phyloP scores from a whole-genome alignment of 176 grass and related monocot genomes.

The Paspalum vaginatum region DNA sequence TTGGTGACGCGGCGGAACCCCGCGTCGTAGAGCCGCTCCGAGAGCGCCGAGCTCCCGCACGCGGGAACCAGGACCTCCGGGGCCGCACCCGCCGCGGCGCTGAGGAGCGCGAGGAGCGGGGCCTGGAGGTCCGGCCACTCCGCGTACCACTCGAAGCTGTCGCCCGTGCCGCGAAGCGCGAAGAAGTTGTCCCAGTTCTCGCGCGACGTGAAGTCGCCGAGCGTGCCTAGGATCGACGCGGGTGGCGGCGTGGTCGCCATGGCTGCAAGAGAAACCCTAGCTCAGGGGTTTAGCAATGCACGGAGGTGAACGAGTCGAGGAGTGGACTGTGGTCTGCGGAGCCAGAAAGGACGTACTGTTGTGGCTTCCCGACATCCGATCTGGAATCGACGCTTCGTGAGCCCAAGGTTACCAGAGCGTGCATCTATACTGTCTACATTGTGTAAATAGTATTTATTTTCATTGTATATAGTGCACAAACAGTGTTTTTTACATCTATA shows the following conservation, averaged over 20 bases:
- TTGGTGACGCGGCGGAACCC: slow-evolving; percentile 82
- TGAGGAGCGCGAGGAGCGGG: slow-evolving; percentile 66
- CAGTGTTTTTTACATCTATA: no score
- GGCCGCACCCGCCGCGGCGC: background rate
- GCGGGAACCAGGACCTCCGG: slow-evolving; percentile 82
- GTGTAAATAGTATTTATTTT: no score
- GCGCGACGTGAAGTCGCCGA: slow-evolving; percentile 90
- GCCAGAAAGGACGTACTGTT: no score
- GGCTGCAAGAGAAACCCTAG: slow-evolving; percentile 45
- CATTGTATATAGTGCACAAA: no score
- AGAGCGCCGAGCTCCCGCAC: slow-evolving; percentile 82
- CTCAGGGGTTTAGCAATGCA: slow-evolving; percentile 39
- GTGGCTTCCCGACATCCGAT: no score
- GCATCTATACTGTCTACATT: no score
- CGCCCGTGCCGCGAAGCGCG: slow-evolving; percentile 74
- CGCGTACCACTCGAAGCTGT: slow-evolving; percentile 96
- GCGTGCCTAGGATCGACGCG: slow-evolving; percentile 59
- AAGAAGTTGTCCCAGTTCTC: slow-evolving; percentile 99
- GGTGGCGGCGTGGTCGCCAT: slow-evolving; percentile 48
- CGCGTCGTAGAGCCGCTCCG: slow-evolving; percentile 79
- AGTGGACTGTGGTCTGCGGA: no score
- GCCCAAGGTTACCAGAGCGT: no score
- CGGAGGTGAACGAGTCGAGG: background rate
- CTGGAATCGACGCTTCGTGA: no score
- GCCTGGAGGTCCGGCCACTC: slow-evolving; percentile 72